A percentile compares a stretch with the other conserved stretches of the same genome.
phyloP scores from a whole-genome alignment of 2,329 filamentous ascomycete species.

The Aureobasidium pullulans region DNA sequence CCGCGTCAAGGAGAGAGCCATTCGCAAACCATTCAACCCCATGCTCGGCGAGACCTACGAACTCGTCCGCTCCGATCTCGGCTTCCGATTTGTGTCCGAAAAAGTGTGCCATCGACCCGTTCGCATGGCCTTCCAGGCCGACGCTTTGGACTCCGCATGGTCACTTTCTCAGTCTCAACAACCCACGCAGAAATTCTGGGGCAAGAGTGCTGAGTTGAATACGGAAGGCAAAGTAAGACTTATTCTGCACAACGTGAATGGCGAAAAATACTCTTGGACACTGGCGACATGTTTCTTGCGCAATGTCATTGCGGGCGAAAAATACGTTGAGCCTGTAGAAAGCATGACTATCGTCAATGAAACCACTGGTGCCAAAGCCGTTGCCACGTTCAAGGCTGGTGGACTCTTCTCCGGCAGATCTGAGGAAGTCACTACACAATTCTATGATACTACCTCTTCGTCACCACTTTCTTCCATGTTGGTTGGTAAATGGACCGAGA shows the following conservation, averaged over 20 bases:
- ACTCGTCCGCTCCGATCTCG: conserved; percentile 76
- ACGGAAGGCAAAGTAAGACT: conserved; percentile 83
- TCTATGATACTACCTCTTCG: conserved; percentile 47
- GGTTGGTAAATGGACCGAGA: conserved; percentile 75
- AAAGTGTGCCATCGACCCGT: conserved; percentile 93
- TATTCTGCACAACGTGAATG: conserved; percentile 51
- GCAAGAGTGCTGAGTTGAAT: conserved; percentile 88
- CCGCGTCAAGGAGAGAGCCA: conserved; percentile 80
- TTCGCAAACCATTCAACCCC: conserved; percentile 95
- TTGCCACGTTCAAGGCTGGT: conserved; percentile 86
- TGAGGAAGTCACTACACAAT: conserved; percentile 78
- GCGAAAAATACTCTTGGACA: conserved; percentile 65
- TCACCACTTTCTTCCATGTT: conserved; percentile 62
- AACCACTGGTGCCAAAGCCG: conserved; percentile 70
- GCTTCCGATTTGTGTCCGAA: conserved; percentile 87
- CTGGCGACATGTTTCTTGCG: conserved; percentile 83
- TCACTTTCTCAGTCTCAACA: conserved; percentile 79
- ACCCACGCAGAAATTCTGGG: conserved; percentile 96
- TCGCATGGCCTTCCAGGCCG: conserved; percentile 86
- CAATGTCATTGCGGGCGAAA: conserved; percentile 96
- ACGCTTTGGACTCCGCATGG: conserved; percentile 57
- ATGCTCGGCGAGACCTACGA: conserved; percentile 95
- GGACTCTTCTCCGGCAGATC: conserved; percentile 95
- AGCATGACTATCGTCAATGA: conserved; percentile 83
- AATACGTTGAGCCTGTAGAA: conserved; percentile 92